Percentiles rank a stretch among this genome's conserved stretches.
Conservation (phyloP, 192 early-diverging fungal genomes). For the Linnemannia elongata region DNA sequence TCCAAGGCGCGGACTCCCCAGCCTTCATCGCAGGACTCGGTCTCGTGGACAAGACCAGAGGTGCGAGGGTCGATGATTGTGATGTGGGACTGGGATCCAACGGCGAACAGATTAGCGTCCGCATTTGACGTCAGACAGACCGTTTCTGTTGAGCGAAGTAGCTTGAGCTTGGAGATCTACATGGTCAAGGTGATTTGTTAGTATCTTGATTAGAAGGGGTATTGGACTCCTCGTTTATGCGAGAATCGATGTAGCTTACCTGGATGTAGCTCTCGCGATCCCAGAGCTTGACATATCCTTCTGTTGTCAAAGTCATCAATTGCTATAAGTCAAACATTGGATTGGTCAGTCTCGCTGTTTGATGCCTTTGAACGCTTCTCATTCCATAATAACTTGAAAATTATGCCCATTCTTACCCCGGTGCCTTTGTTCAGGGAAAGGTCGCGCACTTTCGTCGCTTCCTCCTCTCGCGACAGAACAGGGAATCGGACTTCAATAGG, state of each 20-base stretch:
- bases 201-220: background rate
- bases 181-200: background rate
- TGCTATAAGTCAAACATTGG: slow-evolving; percentile 5
- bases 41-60: slow-evolving; percentile 56
- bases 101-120: slow-evolving; percentile 45
- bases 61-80: slow-evolving; percentile 50
- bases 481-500: slow-evolving; percentile 50
- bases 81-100: slow-evolving; percentile 60
- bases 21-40: slow-evolving; percentile 73
- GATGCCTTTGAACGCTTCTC: background rate
- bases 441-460: slow-evolving; percentile 70
- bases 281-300: slow-evolving; percentile 76
- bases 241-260: background rate
- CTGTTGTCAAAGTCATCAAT: slow-evolving; percentile 69
- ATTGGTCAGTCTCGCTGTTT: background rate
- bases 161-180: slow-evolving; percentile 34
- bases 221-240: background rate
- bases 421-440: slow-evolving; percentile 57
- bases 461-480: slow-evolving; percentile 43
- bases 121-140: slow-evolving; percentile 57
- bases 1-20: slow-evolving; percentile 78
- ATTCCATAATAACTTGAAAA: background rate
- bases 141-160: slow-evolving; percentile 38
- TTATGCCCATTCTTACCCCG: slow-evolving; percentile 21
- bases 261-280: slow-evolving; percentile 56